Evolutionary conservation across 371 early-diverging fungal species (phyloP).

Genomic region (Homolaphlyctis polyrhiza): DNA sequence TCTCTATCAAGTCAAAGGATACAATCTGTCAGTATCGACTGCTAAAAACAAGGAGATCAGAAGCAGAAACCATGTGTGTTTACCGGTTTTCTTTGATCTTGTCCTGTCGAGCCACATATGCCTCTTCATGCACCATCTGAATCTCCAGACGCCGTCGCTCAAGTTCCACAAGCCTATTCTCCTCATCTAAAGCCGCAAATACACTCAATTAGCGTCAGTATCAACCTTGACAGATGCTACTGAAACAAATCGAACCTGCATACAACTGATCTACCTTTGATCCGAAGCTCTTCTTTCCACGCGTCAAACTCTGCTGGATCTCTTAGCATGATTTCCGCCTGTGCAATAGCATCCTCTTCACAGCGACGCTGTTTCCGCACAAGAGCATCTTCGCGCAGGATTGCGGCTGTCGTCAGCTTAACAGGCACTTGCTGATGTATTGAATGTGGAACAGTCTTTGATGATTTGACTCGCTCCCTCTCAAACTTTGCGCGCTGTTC

Average conservation of each 20-base stretch:
- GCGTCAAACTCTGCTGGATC: constrained; percentile 27
- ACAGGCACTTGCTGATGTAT: constrained; percentile 18
- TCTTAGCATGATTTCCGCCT: constrained; percentile 29
- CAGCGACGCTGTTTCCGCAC: constrained; percentile 22
- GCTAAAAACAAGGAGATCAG: neutral
- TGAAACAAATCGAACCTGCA: neutral
- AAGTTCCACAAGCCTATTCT: constrained; percentile 22
- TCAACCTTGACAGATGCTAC: no score
- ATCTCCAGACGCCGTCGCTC: constrained; percentile 36
- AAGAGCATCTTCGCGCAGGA: constrained; percentile 41
- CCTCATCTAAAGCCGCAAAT: constrained; percentile 22
- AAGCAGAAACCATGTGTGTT: neutral
- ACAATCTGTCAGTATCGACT: neutral
- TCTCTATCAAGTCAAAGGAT: neutral
- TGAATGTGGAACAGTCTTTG: constrained; percentile 11
- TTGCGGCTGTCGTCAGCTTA: constrained; percentile 38
- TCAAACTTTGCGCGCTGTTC: neutral
- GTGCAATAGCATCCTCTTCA: constrained; percentile 19
- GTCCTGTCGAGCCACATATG: constrained; percentile 30
- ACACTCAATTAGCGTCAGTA: neutral
- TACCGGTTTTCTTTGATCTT: constrained; percentile 31
- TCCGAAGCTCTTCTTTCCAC: constrained; percentile 26
- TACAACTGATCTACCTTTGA: constrained; percentile 23
- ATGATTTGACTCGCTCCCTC: constrained; percentile 5
- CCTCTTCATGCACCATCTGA: constrained; percentile 43